Evolutionary conservation across 2,329 filamentous ascomycete species (phyloP), one percentile per base, ranked within the genome.

Genomic region (Amauroascus niger): DNA sequence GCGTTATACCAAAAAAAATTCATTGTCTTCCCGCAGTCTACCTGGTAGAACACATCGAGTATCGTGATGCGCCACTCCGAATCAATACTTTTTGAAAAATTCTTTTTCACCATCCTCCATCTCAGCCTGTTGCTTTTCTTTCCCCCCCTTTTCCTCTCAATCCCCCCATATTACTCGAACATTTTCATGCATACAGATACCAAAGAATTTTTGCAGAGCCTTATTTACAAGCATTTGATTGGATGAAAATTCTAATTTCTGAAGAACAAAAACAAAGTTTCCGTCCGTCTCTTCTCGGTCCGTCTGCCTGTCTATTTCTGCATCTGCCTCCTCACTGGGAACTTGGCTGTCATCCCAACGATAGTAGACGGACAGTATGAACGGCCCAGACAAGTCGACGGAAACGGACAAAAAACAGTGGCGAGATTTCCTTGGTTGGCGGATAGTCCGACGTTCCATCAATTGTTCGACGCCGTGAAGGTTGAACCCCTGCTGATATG

Each of bases 111-210:
- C 30, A 35, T 13, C 20, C 18, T 48, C 18, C 44, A 47, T 48
- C 32, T 37, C 45, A 37, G 22, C 44, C 28, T 33, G 20, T 28
- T 45, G 13, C 26, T 11, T 20, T 24, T 5, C 22, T 20, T 24
- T 28, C 16, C n/a, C 16, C n/a, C 16, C 13, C 28, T 35, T 20
- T 11, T 32, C 37, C 14, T 2, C 13, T 45, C 26, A 13, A 43
- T 24, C 16, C 14, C 18, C 20, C 20, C 20, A 40, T 28, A 16
- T 20, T 39, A 37, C 22, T 39, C n/a, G n/a, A n/a, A 22, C 46
- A 39, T 39, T 41, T 28, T 11, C 18, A 43, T 43, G 47, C 47
- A 49, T 40, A 49, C 47, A 40, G 47, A 49, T 49, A 49, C 33
- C 47, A 49, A 26, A 39, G 11, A 32, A 26, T 30, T 32, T 24